phyloP scores from a whole-genome alignment of 208 protist genomes.

The Trypanosoma lewisi region DNA sequence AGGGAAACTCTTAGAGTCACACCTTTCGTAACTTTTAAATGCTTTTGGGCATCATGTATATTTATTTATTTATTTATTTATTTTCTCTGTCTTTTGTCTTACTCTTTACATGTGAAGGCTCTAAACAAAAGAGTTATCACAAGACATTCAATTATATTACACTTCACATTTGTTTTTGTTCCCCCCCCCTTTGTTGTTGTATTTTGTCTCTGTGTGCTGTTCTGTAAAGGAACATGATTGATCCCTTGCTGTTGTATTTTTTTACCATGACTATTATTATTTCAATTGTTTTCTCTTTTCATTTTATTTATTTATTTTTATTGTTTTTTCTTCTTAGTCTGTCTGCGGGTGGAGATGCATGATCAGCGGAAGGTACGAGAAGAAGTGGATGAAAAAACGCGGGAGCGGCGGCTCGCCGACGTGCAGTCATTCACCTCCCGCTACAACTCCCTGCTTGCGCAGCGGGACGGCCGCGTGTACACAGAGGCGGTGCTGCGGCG shows the following conservation, averaged over 20 bases:
- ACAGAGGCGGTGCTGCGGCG: conserved; percentile 32
- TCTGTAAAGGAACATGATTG: background rate
- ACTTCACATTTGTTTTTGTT: no score
- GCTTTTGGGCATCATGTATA: no score
- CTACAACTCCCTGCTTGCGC: conserved; percentile 38
- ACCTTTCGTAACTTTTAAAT: no score
- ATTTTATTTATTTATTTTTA: background rate
- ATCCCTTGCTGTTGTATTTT: background rate
- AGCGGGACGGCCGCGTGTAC: conserved; percentile 25
- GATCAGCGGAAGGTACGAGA: conserved; percentile 43
- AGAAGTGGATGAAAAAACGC: conserved; percentile 36
- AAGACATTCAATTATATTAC: no score
- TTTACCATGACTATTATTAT: background rate
- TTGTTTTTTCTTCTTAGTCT: conserved; percentile 8
- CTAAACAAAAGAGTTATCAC: no score
- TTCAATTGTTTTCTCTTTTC: background rate
- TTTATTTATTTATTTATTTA: no score
- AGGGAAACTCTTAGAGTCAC: no score
- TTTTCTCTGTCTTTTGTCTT: no score
- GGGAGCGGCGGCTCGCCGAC: conserved; percentile 15
- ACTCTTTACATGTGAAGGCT: no score
- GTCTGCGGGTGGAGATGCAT: conserved; percentile 39
- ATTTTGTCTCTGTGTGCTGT: background rate
- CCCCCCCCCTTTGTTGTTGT: background rate
- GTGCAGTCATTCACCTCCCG: conserved; percentile 28